These are phyloP conservation scores for Euphorbia pulcherrima DNA, from an alignment of 345 rosid genomes.

Conservation along the genomic window DNA sequence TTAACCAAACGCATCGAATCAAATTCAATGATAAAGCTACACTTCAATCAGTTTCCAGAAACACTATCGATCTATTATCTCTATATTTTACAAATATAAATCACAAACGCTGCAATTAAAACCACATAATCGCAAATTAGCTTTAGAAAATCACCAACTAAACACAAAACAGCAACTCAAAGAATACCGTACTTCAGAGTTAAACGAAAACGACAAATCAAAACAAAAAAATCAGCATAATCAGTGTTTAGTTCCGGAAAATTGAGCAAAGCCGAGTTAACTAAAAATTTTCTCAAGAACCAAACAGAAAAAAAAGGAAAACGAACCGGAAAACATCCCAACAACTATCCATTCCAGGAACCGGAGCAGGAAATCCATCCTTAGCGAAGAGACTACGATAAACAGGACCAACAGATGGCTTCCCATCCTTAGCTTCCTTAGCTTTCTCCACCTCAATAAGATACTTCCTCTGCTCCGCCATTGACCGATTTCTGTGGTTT, in stretches of 20 bases:
- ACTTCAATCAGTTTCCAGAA: not conserved
- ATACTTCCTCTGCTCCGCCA: conserved; percentile 46
- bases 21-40: not conserved
- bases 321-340: conserved; percentile 95
- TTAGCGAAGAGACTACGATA: conserved; percentile 75
- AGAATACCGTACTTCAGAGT: not conserved
- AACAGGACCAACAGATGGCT: conserved; percentile 80
- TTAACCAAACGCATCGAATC: not conserved
- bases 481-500: not conserved
- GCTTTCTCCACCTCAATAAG: conserved; percentile 67
- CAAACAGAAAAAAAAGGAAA: conserved; percentile 11
- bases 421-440: conserved; percentile 54
- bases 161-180: not conserved
- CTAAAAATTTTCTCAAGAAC: conserved; percentile 5
- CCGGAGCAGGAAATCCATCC: conserved; percentile 74
- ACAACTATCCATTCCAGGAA: conserved; percentile 71
- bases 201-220: not conserved
- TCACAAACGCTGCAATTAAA: not conserved
- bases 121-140: not conserved
- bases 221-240: not conserved
- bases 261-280: not conserved
- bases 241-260: not conserved
- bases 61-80: not conserved
- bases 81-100: not conserved
- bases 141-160: not conserved